Conservation (phyloP, 2,329 filamentous ascomycete genomes). For the Aspergillus chevalieri region DNA sequence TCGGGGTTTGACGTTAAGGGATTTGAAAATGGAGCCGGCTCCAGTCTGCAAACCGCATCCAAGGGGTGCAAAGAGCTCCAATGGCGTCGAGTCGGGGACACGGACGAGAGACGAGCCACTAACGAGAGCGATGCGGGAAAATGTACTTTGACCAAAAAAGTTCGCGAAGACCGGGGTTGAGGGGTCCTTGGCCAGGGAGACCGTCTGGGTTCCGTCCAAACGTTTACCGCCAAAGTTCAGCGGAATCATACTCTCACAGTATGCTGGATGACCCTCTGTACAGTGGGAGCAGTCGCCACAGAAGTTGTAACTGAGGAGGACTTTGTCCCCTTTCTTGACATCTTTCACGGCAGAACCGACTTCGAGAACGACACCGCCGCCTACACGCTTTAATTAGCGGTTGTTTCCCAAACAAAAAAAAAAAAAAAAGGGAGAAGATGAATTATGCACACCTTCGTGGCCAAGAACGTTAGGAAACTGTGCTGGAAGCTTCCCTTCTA, state of each 20-base stretch:
- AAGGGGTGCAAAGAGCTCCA: slow-evolving; percentile 22
- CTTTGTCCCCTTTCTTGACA: slow-evolving; percentile 41
- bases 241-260: slow-evolving; percentile 9
- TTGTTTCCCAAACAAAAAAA: not conserved
- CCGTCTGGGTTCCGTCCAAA: slow-evolving; percentile 4
- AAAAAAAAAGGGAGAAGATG: not conserved
- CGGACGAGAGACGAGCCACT: slow-evolving; percentile 15
- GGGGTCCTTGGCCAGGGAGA: not conserved
- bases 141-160: slow-evolving; percentile 37
- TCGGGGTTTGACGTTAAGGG: slow-evolving; percentile 10
- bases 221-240: slow-evolving; percentile 13
- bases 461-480: slow-evolving; percentile 12
- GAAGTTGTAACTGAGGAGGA: slow-evolving; percentile 22
- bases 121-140: slow-evolving; percentile 25
- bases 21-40: slow-evolving; percentile 20
- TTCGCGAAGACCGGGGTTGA: slow-evolving; percentile 13
- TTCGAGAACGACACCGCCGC: slow-evolving; percentile 46
- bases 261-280: slow-evolving; percentile 10
- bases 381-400: slow-evolving; percentile 15
- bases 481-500: slow-evolving; percentile 12
- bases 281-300: slow-evolving; percentile 15
- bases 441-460: slow-evolving; percentile 13
- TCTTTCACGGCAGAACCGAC: slow-evolving; percentile 39
- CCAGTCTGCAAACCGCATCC: slow-evolving; percentile 30
- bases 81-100: slow-evolving; percentile 8